A percentile compares a stretch with the other conserved stretches of the same genome.
phyloP scores from a whole-genome alignment of 495 filamentous ascomycete genomes.

The Neurospora sp. region DNA sequence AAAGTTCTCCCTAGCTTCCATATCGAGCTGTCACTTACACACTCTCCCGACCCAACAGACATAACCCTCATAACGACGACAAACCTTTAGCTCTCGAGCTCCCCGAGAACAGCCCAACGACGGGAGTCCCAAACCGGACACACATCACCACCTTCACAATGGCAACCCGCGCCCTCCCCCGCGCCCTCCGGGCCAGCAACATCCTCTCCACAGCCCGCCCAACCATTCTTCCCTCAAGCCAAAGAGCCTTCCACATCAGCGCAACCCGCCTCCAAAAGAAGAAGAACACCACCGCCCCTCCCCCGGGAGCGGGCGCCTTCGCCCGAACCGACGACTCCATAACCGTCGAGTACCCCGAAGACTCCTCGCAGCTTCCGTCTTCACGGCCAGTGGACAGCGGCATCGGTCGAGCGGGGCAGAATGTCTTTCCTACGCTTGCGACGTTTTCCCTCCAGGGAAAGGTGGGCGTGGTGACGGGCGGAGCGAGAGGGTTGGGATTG shows the following conservation, averaged over 20 bases:
- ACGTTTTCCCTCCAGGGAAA: slow-evolving; percentile 70
- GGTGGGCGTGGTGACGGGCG: slow-evolving; percentile 74
- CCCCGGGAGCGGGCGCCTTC: slow-evolving; percentile 41
- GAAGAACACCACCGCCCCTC: neutral
- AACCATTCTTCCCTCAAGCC: neutral
- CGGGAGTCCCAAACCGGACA: neutral
- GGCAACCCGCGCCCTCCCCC: neutral
- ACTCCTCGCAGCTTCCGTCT: slow-evolving; percentile 53
- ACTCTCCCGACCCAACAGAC: neutral
- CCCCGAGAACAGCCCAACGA: neutral
- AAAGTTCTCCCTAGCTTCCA: neutral
- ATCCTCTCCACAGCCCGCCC: neutral
- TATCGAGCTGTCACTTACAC: neutral
- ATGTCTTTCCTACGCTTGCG: slow-evolving; percentile 36
- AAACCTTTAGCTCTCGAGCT: neutral
- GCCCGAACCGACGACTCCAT: slow-evolving; percentile 73
- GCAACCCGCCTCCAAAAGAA: neutral
- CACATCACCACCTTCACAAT: neutral
- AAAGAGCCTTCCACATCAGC: neutral
- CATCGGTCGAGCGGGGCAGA: slow-evolving; percentile 51
- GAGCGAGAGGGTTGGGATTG: slow-evolving; percentile 74
- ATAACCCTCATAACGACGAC: neutral
- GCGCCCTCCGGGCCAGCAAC: neutral
- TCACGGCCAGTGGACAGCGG: slow-evolving; percentile 54
- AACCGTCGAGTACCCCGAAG: slow-evolving; percentile 64